phyloP scores from a whole-genome alignment of 345 rosid species.

The Hypericum perforatum region DNA sequence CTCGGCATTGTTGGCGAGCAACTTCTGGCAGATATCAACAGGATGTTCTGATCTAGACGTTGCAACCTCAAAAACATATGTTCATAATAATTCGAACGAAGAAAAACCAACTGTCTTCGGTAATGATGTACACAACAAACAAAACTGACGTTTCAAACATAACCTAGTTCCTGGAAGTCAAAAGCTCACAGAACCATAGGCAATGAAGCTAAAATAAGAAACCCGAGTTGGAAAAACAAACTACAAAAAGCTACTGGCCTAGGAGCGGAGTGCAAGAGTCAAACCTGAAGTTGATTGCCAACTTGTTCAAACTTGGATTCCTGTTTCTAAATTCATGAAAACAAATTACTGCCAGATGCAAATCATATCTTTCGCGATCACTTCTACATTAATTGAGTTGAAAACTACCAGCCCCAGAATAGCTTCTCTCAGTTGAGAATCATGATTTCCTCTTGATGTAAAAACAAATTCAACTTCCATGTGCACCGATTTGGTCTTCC shows the following conservation, averaged over 20 bases:
- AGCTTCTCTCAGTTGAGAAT: conserved; percentile 63
- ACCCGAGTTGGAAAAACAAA: too few relatives aligned
- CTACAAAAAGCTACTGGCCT: too few relatives aligned
- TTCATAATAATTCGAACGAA: background rate
- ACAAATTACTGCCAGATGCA: background rate
- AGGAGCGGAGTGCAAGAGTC: too few relatives aligned
- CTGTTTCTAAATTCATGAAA: conserved; percentile 32
- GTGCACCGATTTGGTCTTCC: too few relatives aligned
- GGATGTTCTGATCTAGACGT: conserved; percentile 48
- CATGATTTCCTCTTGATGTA: conserved; percentile 60
- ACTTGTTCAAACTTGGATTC: conserved; percentile 71
- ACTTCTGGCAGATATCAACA: conserved; percentile 36
- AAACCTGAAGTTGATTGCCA: conserved; percentile 77
- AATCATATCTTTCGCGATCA: conserved; percentile 4
- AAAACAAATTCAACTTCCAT: too few relatives aligned
- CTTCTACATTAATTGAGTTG: conserved; percentile 6
- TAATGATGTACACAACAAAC: too few relatives aligned
- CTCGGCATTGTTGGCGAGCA: conserved; percentile 26
- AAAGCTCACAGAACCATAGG: background rate
- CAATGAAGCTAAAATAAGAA: too few relatives aligned
- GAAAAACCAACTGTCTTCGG: background rate
- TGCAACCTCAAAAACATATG: conserved; percentile 24
- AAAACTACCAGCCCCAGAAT: conserved; percentile 75
- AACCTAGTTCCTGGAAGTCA: background rate
- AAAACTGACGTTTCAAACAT: too few relatives aligned